Base-by-base conservation (phyloP, 2,329 filamentous ascomycete genomes). In the Setomelanomma holmii region DNA sequence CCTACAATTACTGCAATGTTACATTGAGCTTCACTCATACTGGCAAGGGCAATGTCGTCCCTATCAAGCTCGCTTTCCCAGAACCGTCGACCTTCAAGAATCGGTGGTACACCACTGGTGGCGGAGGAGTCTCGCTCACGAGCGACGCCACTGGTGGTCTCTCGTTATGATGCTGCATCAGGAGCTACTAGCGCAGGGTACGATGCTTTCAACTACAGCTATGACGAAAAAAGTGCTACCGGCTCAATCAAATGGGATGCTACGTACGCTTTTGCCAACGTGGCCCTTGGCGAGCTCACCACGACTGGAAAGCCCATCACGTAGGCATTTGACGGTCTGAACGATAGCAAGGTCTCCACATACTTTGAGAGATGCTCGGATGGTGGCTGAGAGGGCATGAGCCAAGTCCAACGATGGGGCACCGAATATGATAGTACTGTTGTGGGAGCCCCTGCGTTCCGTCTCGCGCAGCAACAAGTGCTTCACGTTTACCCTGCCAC, bases 301-400 rank as follows among this genome's bases (percentile, higher is more conserved):
- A 59, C 71, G 19, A 62, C 83, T 10, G 79, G 79, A 20, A 82
- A 82, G 57, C 66, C 69, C 2, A 47, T 83, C 36, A 74, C 77
- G 16, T 63, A 65, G 52, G 68, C 66, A 30, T 76, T 81, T 45
- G 83, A 71, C 51, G 51, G 54, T 22, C 35, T 52, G 34, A 65
- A 58, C 22, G 45, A 47, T 17, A 58, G 53, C 11, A 66, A 63
- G 47, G 19, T 75, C 11, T 81, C 79, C 64, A 73, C 79, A 2
- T 84, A 84, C 69, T 84, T 80, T 58, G 76, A 82, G 55, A 82
- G 80, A 3, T 84, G 82, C 66, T 83, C 80, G 11, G 81, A 84
- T 45, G 82, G 82, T 17, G 82, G 79, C 1, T 74, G 79, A 4
- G 78, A 81, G 58, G 79, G 75, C 12, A 78, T 74, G 75, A 78